Evolutionary conservation across 306 rosid genomes (phyloP), one percentile per base, ranked within the genome.

Genomic region (Quercus agrifolia): DNA sequence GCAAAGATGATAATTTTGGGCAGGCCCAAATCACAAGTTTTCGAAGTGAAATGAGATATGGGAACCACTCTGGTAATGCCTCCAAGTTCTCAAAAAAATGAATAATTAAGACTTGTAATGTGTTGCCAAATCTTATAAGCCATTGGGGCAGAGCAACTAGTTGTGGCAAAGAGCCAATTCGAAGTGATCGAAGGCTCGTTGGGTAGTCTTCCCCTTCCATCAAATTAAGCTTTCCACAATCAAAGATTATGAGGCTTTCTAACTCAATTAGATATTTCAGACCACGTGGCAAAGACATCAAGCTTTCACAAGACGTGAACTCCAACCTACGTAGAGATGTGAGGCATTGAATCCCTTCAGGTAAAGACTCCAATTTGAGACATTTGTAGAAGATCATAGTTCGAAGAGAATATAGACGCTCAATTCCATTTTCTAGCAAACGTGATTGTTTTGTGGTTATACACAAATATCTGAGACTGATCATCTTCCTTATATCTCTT

Each of bases 361-460:
- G 41, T 35, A 35, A 35, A 6, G 41, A 35, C 41, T 35, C 41
- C 41, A 35, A 35, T 35, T 35, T 35, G 41, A 35, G 41, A 35
- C 41, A 35, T 1, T 35, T 35, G 41, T 35, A 35, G 41, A 71
- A 7, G 7, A 41, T 0, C 9, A 71, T 20, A 13, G 30, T 18
- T 46, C 51, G 7, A 49, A 23, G 75, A 44, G 57, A 18, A 20
- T 12, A 4, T 14, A 71, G 27, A 10, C 15, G 14, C 14, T 19
- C 33, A 6, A 49, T 18, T 70, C 23, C 74, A 70, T 70, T 70
- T n/a, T 38, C 54, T 19, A 52, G n/a, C 74, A 70, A 31, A 38
- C n/a, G 11, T 10, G 57, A 4, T 23, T 72, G 61, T 72, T 72
- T 49, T 51, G 75, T 72, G 61, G 75, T 72, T 46, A 72, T n/a